Evolutionary conservation across 345 rosid species (phyloP).

Genomic region (Sapria himalayana): DNA sequence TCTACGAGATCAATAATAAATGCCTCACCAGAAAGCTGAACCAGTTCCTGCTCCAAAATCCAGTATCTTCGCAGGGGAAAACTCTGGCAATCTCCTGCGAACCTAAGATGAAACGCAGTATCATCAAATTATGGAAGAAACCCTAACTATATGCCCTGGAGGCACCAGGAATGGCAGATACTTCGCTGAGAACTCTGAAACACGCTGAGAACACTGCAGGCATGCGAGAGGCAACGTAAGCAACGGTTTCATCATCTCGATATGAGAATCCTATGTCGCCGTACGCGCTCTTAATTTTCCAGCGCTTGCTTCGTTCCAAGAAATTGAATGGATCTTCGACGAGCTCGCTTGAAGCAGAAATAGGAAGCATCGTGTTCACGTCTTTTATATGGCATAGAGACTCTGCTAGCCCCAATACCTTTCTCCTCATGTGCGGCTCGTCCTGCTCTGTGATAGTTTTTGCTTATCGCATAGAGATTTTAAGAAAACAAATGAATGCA

Average conservation of each 20-base stretch:
- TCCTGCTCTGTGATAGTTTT: slow-evolving; percentile 30
- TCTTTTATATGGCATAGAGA: slow-evolving; percentile 53
- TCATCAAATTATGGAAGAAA: neutral
- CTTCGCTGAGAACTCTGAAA: slow-evolving; percentile 61
- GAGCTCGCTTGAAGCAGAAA: slow-evolving; percentile 38
- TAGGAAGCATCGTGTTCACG: slow-evolving; percentile 27
- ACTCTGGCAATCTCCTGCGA: slow-evolving; percentile 47
- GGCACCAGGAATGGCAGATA: slow-evolving; percentile 5
- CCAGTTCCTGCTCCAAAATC: slow-evolving; percentile 98
- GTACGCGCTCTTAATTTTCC: slow-evolving; percentile 71
- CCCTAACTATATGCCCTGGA: neutral
- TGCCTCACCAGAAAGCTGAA: slow-evolving; percentile 72
- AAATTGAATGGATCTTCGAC: slow-evolving; percentile 73
- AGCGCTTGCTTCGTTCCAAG: slow-evolving; percentile 42
- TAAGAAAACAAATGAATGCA: too few relatives aligned
- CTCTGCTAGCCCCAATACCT: slow-evolving; percentile 47
- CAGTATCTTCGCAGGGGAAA: slow-evolving; percentile 43
- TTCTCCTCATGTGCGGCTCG: slow-evolving; percentile 64
- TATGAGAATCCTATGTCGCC: slow-evolving; percentile 72
- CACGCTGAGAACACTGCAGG: slow-evolving; percentile 88
- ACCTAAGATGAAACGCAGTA: slow-evolving; percentile 20
- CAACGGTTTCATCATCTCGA: slow-evolving; percentile 61
- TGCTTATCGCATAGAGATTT: neutral
- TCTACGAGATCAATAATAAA: neutral
- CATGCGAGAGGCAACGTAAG: slow-evolving; percentile 92